phyloP scores from a whole-genome alignment of 441 rosid genomes.

The Pelargonium citronellum region DNA sequence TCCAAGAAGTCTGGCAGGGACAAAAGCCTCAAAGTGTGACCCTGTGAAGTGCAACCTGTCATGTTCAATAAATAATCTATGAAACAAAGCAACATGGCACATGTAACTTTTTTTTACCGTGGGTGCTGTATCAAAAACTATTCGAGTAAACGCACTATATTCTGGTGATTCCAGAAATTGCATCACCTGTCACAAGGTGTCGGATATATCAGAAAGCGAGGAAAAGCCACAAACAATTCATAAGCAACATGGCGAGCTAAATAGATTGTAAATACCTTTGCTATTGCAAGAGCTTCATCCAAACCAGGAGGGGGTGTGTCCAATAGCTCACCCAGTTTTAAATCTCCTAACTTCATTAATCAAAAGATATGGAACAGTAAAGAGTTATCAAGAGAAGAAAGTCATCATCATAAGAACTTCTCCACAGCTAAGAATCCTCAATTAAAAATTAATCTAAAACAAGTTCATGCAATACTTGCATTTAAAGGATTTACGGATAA shows the following conservation, averaged over 20 bases:
- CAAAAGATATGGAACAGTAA: constrained; percentile 11
- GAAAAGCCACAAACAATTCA: constrained; percentile 14
- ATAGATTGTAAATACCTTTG: constrained; percentile 45
- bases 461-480: background rate
- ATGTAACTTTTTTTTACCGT: constrained; percentile 48
- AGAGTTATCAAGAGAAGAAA: background rate
- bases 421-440: background rate
- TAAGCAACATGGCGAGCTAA: background rate
- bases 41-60: constrained; percentile 38
- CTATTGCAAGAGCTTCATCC: constrained; percentile 93
- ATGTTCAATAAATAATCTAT: constrained; percentile 16
- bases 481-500: constrained; percentile 3
- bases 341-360: constrained; percentile 63
- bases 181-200: constrained; percentile 55
- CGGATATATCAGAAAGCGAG: constrained; percentile 19
- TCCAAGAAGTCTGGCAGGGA: constrained; percentile 93
- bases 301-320: constrained; percentile 93
- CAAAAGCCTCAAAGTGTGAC: constrained; percentile 81
- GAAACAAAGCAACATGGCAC: constrained; percentile 10
- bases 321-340: constrained; percentile 77
- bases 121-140: constrained; percentile 93
- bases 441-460: background rate
- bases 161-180: constrained; percentile 88
- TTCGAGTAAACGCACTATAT: constrained; percentile 81
- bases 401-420: background rate